phyloP scores from a whole-genome alignment of 495 filamentous ascomycete genomes.

The Thermothielavioides terrestris region DNA sequence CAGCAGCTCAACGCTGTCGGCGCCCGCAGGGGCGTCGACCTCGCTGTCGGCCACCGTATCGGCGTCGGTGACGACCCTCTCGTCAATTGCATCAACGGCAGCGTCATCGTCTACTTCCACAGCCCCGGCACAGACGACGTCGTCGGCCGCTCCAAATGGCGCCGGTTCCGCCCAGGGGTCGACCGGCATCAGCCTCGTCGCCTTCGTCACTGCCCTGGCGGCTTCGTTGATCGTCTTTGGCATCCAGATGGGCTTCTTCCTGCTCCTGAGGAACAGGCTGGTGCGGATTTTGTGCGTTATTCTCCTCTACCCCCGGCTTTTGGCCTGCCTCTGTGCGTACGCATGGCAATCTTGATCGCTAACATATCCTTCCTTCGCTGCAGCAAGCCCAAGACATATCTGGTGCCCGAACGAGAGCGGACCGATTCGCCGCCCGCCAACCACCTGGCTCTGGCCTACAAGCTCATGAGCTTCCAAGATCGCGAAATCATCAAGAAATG shows the following conservation, averaged over 20 bases:
- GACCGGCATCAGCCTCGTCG: slow-evolving; percentile 49
- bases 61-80: not conserved
- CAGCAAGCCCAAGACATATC: slow-evolving; percentile 80
- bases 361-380: not conserved
- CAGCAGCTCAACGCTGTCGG: not conserved
- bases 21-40: slow-evolving; percentile 2
- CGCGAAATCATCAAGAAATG: slow-evolving; percentile 91
- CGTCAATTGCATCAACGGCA: not conserved
- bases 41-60: not conserved
- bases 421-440: slow-evolving; percentile 62
- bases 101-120: not conserved
- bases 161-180: slow-evolving; percentile 31
- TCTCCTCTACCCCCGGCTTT: not conserved
- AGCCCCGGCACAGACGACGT: not conserved
- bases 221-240: slow-evolving; percentile 67
- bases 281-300: slow-evolving; percentile 77
- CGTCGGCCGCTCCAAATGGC: not conserved
- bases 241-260: slow-evolving; percentile 65
- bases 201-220: slow-evolving; percentile 69
- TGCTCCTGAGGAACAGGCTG: slow-evolving; percentile 68
- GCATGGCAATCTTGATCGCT: too few species aligned
- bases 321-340: too few species aligned
- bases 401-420: slow-evolving; percentile 81
- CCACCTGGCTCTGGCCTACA: slow-evolving; percentile 57
- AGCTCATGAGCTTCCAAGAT: slow-evolving; percentile 69